Percentiles rank a stretch among this genome's conserved stretches.
Evolutionary conservation across 2,329 filamentous ascomycete genomes (phyloP).

Genomic region (Colletotrichum sublineola): DNA sequence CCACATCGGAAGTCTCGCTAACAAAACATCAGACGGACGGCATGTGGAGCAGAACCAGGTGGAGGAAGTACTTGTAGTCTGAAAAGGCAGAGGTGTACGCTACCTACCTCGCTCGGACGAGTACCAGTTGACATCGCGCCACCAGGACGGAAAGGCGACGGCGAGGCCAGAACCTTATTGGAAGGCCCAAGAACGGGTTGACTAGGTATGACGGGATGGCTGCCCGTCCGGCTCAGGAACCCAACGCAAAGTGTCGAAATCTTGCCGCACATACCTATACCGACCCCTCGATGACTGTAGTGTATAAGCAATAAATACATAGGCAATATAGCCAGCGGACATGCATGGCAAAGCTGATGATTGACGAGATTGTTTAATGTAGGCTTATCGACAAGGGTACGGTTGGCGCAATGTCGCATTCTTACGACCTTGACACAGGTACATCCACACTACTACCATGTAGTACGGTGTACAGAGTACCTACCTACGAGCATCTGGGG

Average conservation of each 20-base stretch:
- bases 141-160: slow-evolving; percentile 16
- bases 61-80: slow-evolving; percentile 9
- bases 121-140: slow-evolving; percentile 22
- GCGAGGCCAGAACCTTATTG: slow-evolving; percentile 31
- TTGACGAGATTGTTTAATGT: slow-evolving; percentile 4
- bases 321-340: neutral
- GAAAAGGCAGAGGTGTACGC: neutral
- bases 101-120: slow-evolving; percentile 13
- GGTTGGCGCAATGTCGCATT: slow-evolving; percentile 1
- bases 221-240: neutral
- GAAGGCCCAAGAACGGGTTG: slow-evolving; percentile 30
- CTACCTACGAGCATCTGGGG: neutral
- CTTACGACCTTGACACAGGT: neutral
- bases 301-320: neutral
- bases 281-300: neutral
- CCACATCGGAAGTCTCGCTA: slow-evolving; percentile 18
- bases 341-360: neutral
- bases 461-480: neutral
- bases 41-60: slow-evolving; percentile 28
- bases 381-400: neutral
- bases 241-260: slow-evolving; percentile 4
- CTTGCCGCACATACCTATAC: neutral
- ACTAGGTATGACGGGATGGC: slow-evolving; percentile 21
- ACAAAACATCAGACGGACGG: slow-evolving; percentile 30
- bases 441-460: neutral